phyloP scores from a whole-genome alignment of 2,329 filamentous ascomycete genomes.

The Fusarium odoratissimum region DNA sequence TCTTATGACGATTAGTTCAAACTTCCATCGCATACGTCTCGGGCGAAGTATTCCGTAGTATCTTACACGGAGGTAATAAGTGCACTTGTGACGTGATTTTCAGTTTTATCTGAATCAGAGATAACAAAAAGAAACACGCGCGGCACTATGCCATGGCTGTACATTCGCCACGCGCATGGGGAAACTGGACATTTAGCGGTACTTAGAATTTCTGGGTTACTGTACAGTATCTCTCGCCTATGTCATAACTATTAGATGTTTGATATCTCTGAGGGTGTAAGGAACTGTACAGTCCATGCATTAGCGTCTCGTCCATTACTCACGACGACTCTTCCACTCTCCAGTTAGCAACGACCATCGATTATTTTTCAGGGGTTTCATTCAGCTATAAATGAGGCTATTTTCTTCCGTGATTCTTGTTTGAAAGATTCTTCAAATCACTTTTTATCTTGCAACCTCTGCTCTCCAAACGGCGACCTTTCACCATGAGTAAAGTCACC shows the following conservation, averaged over 20 bases:
- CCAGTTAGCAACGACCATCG: rapidly evolving
- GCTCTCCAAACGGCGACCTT: rapidly evolving
- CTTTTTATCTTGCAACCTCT: rapidly evolving
- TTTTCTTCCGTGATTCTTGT: too few species aligned
- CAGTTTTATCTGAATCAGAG: not conserved
- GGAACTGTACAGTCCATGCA: conserved; percentile 14
- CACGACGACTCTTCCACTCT: not conserved
- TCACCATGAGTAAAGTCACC: not conserved
- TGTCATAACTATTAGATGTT: not conserved
- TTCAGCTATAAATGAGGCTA: not conserved
- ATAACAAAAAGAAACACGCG: not conserved
- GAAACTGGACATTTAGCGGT: not conserved
- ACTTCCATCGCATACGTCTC: not conserved
- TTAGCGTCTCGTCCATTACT: not conserved
- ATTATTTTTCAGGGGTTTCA: not conserved
- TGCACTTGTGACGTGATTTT: rapidly evolving
- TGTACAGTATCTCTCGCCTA: not conserved
- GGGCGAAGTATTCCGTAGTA: too few species aligned
- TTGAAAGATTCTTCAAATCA: not conserved
- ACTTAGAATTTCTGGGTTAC: not conserved
- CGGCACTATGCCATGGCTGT: not conserved
- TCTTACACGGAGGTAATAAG: rapidly evolving
- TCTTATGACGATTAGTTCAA: not conserved
- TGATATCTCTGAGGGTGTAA: not conserved
- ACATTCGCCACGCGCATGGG: not conserved